Evolutionary conservation across 1,284 basidiomycete genomes (phyloP).

Genomic region (Athelia psychrophila): DNA sequence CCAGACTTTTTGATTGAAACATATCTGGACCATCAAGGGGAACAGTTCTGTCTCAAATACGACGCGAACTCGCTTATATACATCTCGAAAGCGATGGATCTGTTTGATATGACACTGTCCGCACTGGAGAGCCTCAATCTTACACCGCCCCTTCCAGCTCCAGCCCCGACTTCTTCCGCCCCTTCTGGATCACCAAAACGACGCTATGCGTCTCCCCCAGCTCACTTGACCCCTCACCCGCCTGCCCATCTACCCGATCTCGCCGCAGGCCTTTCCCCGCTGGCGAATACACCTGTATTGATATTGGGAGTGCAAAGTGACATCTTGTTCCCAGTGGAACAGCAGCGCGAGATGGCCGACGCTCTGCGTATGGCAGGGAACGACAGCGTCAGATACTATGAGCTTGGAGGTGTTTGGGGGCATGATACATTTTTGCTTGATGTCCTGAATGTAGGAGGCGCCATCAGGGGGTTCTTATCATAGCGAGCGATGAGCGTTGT

Average conservation of each 20-base stretch:
- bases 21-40: constrained; percentile 97
- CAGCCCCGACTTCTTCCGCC: constrained; percentile 22
- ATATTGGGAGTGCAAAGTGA: constrained; percentile 96
- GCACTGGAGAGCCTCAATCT: constrained; percentile 72
- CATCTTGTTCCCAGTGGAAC: constrained; percentile 96
- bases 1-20: constrained; percentile 99
- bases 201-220: constrained; percentile 56
- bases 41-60: constrained; percentile 97
- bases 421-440: constrained; percentile 92
- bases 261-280: constrained; percentile 77
- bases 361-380: constrained; percentile 91
- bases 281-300: constrained; percentile 79
- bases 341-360: constrained; percentile 94
- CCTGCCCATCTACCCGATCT: constrained; percentile 80
- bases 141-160: constrained; percentile 19
- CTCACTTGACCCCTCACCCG: constrained; percentile 42
- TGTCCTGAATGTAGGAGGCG: constrained; percentile 46
- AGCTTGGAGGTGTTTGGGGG: constrained; percentile 97
- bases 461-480: constrained; percentile 47
- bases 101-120: constrained; percentile 92
- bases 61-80: constrained; percentile 99
- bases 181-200: constrained; percentile 40
- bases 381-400: constrained; percentile 89
- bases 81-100: constrained; percentile 98
- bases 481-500: too few relatives aligned